Base-by-base conservation (phyloP, 306 rosid species). In the Vigna reflexopilosa region DNA sequence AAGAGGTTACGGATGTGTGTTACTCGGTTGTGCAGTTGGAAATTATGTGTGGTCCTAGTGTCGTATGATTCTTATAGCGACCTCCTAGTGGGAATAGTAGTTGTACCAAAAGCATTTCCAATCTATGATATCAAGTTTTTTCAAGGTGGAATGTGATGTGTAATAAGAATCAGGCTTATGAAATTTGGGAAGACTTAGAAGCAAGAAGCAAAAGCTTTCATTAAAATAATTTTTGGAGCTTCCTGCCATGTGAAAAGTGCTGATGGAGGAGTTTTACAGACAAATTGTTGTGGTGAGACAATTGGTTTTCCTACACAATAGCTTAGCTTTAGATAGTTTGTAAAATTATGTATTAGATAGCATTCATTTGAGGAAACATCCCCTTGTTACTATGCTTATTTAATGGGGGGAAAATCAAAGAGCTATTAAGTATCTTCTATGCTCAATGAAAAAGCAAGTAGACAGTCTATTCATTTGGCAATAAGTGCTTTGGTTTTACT, bases 401-500 rank as follows among this genome's bases (percentile, higher is more conserved):
- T 68, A 28, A 40, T 47, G 11, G 28, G 42, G 9, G 47, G 49
- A 30, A 34, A 32, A 44, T 55, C 10, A 54, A 42, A 65, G 28
- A 17, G 52, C 65, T 30, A 51, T 47, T 15, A 63, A 24, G 70
- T 30, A 44, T 32, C 36, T 32, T 24, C 34, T 57, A 47, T 74
- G 71, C 49, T 47, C 26, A 32, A 17, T 56, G 66, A 13, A 19
- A 74, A 22, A 69, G 65, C 50, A 9, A 68, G 6, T 8, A 58
- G 44, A 17, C 81, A 67, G 69, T 30, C 20, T 69, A 17, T 77
- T 76, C 45, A 16, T 52, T 8, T 42, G 48, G 44, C 50, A 76
- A 12, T 3, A 64, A 47, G 36, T 66, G 56, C 9, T 72, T 50
- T 67, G 22, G 24, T n/a, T 34, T 63, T 65, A 48, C 57, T 42